A percentile compares a stretch with the other conserved stretches of the same genome.
These are phyloP conservation scores for Discostella stelligera DNA, from an alignment of 352 stramenopile genomes.

Conservation along the genomic window DNA sequence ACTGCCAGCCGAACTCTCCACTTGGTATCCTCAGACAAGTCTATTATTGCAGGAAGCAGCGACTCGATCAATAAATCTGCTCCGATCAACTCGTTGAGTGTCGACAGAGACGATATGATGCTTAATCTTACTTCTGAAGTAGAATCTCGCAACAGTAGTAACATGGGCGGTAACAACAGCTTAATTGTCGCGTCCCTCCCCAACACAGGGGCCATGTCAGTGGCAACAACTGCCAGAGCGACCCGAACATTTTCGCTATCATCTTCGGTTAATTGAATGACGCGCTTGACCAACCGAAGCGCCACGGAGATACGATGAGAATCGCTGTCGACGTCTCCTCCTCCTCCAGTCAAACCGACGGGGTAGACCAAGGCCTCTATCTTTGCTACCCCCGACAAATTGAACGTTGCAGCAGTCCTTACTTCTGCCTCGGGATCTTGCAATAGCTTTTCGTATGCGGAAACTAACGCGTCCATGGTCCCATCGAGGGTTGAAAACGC, in stretches of 20 bases:
- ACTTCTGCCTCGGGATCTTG: constrained; percentile 96
- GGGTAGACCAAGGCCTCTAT: constrained; percentile 53
- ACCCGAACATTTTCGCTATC: constrained; percentile 94
- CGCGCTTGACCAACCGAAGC: constrained; percentile 66
- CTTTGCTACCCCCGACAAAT: constrained; percentile 83
- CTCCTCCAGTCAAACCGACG: constrained; percentile 28
- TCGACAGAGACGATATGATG: constrained; percentile 96
- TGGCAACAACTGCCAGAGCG: constrained; percentile 92
- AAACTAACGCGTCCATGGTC: constrained; percentile 75
- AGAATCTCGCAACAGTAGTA: constrained; percentile 95
- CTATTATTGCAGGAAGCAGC: constrained; percentile 95
- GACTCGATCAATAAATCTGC: constrained; percentile 95
- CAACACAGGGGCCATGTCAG: constrained; percentile 92
- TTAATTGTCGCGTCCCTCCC: constrained; percentile 92
- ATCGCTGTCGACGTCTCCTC: constrained; percentile 82
- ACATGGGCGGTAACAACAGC: constrained; percentile 90
- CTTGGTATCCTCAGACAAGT: constrained; percentile 97
- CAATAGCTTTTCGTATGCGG: constrained; percentile 90
- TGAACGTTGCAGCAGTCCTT: constrained; percentile 92
- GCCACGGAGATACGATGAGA: constrained; percentile 86
- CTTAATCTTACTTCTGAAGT: constrained; percentile 97
- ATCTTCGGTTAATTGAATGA: constrained; percentile 89
- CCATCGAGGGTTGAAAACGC: constrained; percentile 78
- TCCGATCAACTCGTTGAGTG: constrained; percentile 96
- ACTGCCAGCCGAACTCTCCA: constrained; percentile 96